phyloP scores from a whole-genome alignment of 176 grass and related monocot species.

The Oryza rufipogon region DNA sequence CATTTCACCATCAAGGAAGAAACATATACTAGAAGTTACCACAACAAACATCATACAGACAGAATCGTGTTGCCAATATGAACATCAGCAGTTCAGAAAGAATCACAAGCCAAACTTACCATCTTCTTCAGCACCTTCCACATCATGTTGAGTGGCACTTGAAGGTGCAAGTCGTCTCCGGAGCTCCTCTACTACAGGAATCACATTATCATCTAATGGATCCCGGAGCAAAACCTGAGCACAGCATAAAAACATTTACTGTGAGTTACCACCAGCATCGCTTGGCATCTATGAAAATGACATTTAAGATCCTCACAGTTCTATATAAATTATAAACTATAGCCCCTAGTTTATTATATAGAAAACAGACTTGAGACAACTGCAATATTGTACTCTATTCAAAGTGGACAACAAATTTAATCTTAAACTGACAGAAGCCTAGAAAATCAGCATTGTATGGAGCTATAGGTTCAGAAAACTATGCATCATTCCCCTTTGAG shows the following conservation, averaged over 20 bases:
- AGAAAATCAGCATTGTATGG: not conserved
- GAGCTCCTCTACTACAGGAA: constrained; percentile 87
- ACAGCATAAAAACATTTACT: not conserved
- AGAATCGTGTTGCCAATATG: not conserved
- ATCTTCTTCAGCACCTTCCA: constrained; percentile 72
- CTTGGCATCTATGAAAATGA: constrained; percentile 11
- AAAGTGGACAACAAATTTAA: not conserved
- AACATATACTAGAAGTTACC: constrained; percentile 14
- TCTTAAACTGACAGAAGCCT: not conserved
- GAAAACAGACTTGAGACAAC: not conserved
- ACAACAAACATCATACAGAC: constrained; percentile 6
- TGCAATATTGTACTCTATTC: not conserved
- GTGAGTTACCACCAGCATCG: constrained; percentile 15
- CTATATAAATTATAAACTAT: constrained; percentile 28
- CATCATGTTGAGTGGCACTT: constrained; percentile 53
- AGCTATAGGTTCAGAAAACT: not conserved
- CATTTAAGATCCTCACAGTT: constrained; percentile 23
- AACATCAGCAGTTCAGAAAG: constrained; percentile 1
- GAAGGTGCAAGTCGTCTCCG: constrained; percentile 64
- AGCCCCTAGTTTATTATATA: not conserved
- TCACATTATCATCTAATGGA: constrained; percentile 80
- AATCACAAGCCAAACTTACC: constrained; percentile 49
- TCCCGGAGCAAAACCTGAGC: constrained; percentile 89
- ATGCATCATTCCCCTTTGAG: not conserved
- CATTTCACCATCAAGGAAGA: constrained; percentile 12